Percentiles rank a stretch among this genome's conserved stretches.
phyloP scores from a whole-genome alignment of 1,284 basidiomycete genomes.

The Calocybe gambosa region DNA sequence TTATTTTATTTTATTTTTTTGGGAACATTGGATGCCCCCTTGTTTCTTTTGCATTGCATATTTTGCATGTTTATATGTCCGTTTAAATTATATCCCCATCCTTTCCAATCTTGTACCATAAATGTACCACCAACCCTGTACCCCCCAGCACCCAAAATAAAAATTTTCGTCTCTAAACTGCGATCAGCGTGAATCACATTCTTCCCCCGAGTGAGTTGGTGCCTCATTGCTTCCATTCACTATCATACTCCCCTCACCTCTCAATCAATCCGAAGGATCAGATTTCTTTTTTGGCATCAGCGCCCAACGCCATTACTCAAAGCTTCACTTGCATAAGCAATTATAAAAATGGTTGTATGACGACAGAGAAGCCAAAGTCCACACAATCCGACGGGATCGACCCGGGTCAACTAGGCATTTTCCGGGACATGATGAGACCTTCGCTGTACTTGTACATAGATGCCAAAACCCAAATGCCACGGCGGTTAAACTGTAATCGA shows the following conservation, averaged over 20 bases:
- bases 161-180: too few species aligned
- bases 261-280: background rate
- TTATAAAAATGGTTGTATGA: too few species aligned
- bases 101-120: slow-evolving; percentile 6
- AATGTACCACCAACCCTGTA: slow-evolving; percentile 4
- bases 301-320: slow-evolving; percentile 3
- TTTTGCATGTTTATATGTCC: slow-evolving; percentile 6
- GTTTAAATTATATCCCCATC: slow-evolving; percentile 11
- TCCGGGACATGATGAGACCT: background rate
- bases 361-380: too few species aligned
- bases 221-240: background rate
- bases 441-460: too few species aligned
- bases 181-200: too few species aligned
- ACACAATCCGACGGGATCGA: background rate
- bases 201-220: too few species aligned
- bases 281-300: background rate
- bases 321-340: background rate
- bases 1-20: background rate
- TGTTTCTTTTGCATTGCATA: background rate
- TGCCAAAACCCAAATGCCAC: too few species aligned
- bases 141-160: background rate
- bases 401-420: too few species aligned
- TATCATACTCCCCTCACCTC: too few species aligned
- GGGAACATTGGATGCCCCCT: background rate
- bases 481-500: too few species aligned